Evolutionary conservation across 2,329 filamentous ascomycete genomes (phyloP), one percentile per base, ranked within the genome.

Genomic region (Apiospora phragmitis): DNA sequence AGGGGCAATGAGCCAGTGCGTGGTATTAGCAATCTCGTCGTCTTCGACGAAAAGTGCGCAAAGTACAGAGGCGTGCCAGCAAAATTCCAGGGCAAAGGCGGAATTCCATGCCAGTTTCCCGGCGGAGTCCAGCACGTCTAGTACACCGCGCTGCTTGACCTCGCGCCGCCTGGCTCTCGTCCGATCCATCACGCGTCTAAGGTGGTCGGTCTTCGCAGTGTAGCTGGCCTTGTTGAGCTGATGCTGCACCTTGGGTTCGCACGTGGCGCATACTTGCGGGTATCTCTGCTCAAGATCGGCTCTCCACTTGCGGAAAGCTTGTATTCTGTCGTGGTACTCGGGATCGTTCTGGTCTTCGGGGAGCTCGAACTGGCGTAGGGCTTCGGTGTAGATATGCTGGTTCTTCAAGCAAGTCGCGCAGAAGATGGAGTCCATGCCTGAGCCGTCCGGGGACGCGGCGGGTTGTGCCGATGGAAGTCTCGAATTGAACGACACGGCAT

Each of bases 351-450:
- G 83, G 71, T 92, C 88, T 43, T 87, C 86, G 14, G 90, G 89
- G 70, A 92, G 91, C 1, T 97, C 87, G 80, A 97, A 98, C 71
- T 95, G 91, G 4, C 94, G 92, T 49, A 98, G 85, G 0, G 90
- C 90, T 59, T 91, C 88, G 43, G 91, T 92, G 74, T 95, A 90
- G 8, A 98, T 85, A 70, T 93, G 91, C 80, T 99, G 96, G 80
- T 99, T 98, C 80, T 94, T 94, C 68, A 95, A 83, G 77, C 96
- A 99, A 70, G 88, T 92, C 66, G 88, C 83, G 86, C 96, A 99
- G 78, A 90, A 92, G 72, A 87, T 83, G 69, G 76, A 78, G 70
- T 83, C 79, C 35, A 78, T 74, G 4, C 77, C 71, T 43, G 71
- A 73, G 73, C 73, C 78, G 75, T 76, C 77, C 73, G 74, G 81